Evolutionary conservation across 2,329 filamentous ascomycete genomes (phyloP).

Genomic region (Claviceps sp.): DNA sequence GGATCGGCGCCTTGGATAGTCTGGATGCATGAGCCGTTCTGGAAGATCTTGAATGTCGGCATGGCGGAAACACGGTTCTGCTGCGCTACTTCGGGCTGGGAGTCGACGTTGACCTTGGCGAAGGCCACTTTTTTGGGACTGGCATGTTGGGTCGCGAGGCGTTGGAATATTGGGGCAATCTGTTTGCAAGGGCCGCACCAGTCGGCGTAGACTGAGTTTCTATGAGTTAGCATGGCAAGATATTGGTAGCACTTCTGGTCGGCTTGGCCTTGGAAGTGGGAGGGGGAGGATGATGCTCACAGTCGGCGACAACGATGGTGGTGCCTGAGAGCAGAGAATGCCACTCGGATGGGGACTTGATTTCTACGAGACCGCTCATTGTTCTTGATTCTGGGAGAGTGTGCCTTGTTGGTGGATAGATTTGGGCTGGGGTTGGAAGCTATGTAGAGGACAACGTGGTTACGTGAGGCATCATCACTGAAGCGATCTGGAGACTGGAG

Average conservation of each 20-base stretch:
- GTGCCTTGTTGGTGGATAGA: too few relatives aligned
- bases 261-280: neutral
- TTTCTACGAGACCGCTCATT: slow-evolving; percentile 37
- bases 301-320: slow-evolving; percentile 77
- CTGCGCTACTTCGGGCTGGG: slow-evolving; percentile 28
- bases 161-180: slow-evolving; percentile 39
- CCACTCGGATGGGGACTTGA: slow-evolving; percentile 59
- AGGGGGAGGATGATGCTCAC: slow-evolving; percentile 39
- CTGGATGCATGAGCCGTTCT: slow-evolving; percentile 56
- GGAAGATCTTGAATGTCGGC: slow-evolving; percentile 91
- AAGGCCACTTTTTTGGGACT: slow-evolving; percentile 12
- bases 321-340: slow-evolving; percentile 57
- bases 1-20: slow-evolving; percentile 75
- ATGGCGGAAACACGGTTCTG: slow-evolving; percentile 71
- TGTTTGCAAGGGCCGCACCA: slow-evolving; percentile 38
- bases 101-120: slow-evolving; percentile 12
- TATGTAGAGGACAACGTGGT: too few relatives aligned
- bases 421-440: too few relatives aligned
- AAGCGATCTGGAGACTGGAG: too few relatives aligned
- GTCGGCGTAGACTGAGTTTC: slow-evolving; percentile 61
- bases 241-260: neutral
- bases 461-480: too few relatives aligned
- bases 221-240: neutral
- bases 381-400: slow-evolving; percentile 3
- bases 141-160: slow-evolving; percentile 20